Percentiles rank a stretch among this genome's conserved stretches.
Conservation (phyloP, 2,329 filamentous ascomycete species). For the Incumbomyces delicatus region DNA sequence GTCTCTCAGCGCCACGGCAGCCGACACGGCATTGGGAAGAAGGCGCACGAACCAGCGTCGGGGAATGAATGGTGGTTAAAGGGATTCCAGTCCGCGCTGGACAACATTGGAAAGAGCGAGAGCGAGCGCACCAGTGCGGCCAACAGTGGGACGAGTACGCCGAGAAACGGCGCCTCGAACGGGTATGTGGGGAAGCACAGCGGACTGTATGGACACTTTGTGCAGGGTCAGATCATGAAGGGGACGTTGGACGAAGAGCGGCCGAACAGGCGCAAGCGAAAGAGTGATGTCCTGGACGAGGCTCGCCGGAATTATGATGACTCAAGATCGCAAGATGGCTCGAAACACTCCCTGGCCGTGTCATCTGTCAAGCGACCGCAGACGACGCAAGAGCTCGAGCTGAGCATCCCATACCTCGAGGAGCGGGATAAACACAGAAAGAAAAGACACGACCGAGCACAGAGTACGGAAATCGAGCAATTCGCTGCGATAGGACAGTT, state of each 20-base stretch:
- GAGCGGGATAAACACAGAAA: constrained; percentile 10
- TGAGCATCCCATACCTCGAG: neutral
- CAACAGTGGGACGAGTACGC: constrained; percentile 47
- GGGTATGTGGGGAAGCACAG: constrained; percentile 32
- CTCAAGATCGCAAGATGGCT: neutral
- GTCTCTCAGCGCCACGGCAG: constrained; percentile 68
- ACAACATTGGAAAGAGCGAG: constrained; percentile 45
- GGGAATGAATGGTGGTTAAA: constrained; percentile 95
- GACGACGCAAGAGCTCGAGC: neutral
- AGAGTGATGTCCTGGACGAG: constrained; percentile 16
- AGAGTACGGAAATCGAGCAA: constrained; percentile 12
- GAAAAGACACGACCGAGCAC: constrained; percentile 9
- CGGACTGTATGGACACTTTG: constrained; percentile 75
- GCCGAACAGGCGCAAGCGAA: constrained; percentile 12
- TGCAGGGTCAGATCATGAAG: constrained; percentile 65
- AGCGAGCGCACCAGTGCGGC: constrained; percentile 32
- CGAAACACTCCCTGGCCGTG: neutral
- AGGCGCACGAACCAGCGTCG: constrained; percentile 52
- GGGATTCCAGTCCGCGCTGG: constrained; percentile 80
- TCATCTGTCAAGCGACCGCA: neutral
- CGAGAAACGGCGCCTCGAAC: constrained; percentile 33
- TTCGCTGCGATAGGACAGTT: constrained; percentile 16
- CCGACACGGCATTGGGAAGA: constrained; percentile 65
- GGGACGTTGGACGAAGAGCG: constrained; percentile 46
- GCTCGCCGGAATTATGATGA: neutral